Percentiles rank a stretch among this genome's conserved stretches.
These are phyloP conservation scores for Colletotrichum spinosum DNA, from an alignment of 2,329 filamentous ascomycete species.

Conservation along the genomic window DNA sequence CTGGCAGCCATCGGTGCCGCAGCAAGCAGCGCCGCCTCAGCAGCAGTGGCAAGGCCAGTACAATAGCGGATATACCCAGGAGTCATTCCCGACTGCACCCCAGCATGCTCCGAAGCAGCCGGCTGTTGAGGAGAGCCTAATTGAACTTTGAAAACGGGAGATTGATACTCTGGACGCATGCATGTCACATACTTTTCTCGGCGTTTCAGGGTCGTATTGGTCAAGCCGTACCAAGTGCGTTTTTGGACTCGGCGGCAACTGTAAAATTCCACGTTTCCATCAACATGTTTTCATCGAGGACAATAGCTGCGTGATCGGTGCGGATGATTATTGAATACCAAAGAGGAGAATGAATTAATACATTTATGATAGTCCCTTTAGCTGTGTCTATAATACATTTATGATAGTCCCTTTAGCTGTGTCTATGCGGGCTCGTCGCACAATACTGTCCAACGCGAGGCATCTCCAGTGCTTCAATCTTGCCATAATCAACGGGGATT, in stretches of 20 bases:
- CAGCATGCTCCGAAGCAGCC: conserved; percentile 70
- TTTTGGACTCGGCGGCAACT: conserved; percentile 24
- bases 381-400: too few relatives aligned
- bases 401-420: too few relatives aligned
- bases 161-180: conserved; percentile 14
- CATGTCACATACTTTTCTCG: conserved; percentile 18
- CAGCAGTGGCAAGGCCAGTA: conserved; percentile 42
- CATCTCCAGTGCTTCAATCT: too few relatives aligned
- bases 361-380: too few relatives aligned
- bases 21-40: conserved; percentile 44
- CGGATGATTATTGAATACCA: too few relatives aligned
- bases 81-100: conserved; percentile 74
- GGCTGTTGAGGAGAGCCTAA: conserved; percentile 80
- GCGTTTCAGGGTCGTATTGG: conserved; percentile 30
- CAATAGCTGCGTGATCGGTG: too few relatives aligned
- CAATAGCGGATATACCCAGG: conserved; percentile 63
- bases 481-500: too few relatives aligned
- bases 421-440: too few relatives aligned
- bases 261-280: conserved; percentile 11
- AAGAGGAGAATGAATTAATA: too few relatives aligned
- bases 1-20: conserved; percentile 49
- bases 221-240: conserved; percentile 20
- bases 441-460: too few relatives aligned
- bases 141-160: conserved; percentile 70
- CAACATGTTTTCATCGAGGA: too few relatives aligned